phyloP scores from a whole-genome alignment of 768 basidiomycete species.

The Agrocybe praecox region DNA sequence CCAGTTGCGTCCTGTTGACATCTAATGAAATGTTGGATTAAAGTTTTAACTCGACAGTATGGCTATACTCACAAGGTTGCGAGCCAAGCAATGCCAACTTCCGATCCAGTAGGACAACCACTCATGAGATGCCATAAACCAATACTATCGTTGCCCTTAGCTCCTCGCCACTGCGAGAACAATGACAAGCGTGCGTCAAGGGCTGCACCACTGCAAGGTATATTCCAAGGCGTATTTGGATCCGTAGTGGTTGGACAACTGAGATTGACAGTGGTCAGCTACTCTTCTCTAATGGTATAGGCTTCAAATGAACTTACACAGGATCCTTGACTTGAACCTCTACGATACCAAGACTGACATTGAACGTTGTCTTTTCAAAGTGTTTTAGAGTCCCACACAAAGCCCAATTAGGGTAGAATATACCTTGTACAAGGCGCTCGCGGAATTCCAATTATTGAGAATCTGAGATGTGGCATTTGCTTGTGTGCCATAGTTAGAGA shows the following conservation, averaged over 20 bases:
- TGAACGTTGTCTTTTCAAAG: slow-evolving; percentile 64
- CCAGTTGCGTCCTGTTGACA: slow-evolving; percentile 59
- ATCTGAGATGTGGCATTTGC: slow-evolving; percentile 75
- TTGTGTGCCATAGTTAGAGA: slow-evolving; percentile 59
- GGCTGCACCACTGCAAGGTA: slow-evolving; percentile 57
- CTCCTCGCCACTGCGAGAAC: slow-evolving; percentile 83
- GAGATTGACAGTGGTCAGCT: neutral
- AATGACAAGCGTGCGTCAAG: slow-evolving; percentile 74
- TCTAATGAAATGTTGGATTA: slow-evolving; percentile 26
- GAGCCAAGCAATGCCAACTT: slow-evolving; percentile 89
- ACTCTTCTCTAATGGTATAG: neutral
- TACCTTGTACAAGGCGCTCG: slow-evolving; percentile 71
- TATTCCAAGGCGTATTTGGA: slow-evolving; percentile 70
- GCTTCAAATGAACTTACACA: slow-evolving; percentile 33
- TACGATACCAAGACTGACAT: slow-evolving; percentile 81
- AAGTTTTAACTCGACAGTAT: neutral
- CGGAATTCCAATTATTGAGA: slow-evolving; percentile 79
- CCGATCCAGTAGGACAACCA: slow-evolving; percentile 77
- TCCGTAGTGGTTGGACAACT: slow-evolving; percentile 67
- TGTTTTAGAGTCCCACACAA: neutral
- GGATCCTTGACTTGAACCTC: slow-evolving; percentile 73
- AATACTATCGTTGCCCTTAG: slow-evolving; percentile 68
- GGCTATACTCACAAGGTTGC: slow-evolving; percentile 58
- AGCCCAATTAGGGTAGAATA: slow-evolving; percentile 8
- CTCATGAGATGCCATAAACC: slow-evolving; percentile 93